Conservation (phyloP, 352 stramenopile genomes). For the Globisporangium megalacanthum region DNA sequence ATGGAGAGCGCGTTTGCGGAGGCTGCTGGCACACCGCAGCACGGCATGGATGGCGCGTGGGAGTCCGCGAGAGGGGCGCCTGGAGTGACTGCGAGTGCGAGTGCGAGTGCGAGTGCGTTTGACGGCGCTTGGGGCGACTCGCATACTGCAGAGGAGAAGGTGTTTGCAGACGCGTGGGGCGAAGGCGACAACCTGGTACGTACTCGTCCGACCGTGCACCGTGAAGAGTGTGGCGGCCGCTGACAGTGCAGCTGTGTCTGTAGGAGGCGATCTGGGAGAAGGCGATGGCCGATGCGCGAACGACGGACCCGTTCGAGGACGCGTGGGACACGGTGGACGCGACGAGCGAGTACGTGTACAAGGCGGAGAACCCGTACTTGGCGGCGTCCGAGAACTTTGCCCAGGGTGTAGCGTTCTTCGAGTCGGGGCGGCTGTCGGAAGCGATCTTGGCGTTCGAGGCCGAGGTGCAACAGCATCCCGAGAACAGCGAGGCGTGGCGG, state of each 20-base stretch:
- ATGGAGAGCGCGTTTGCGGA: slow-evolving; percentile 60
- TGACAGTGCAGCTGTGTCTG: slow-evolving; percentile 1
- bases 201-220: not conserved
- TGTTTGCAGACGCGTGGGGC: slow-evolving; percentile 52
- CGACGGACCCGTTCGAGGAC: slow-evolving; percentile 75
- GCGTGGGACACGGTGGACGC: slow-evolving; percentile 50
- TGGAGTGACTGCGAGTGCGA: not conserved
- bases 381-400: slow-evolving; percentile 68
- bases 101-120: slow-evolving; percentile 18
- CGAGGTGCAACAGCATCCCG: slow-evolving; percentile 89
- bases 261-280: slow-evolving; percentile 77
- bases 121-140: slow-evolving; percentile 44
- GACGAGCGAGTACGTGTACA: slow-evolving; percentile 64
- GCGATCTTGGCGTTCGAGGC: slow-evolving; percentile 95
- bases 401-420: slow-evolving; percentile 78
- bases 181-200: slow-evolving; percentile 53
- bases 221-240: not conserved
- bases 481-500: slow-evolving; percentile 93
- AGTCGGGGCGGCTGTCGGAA: slow-evolving; percentile 87
- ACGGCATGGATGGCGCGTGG: slow-evolving; percentile 43
- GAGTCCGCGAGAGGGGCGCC: slow-evolving; percentile 20
- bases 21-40: slow-evolving; percentile 14
- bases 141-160: slow-evolving; percentile 41
- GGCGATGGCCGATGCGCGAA: slow-evolving; percentile 59
- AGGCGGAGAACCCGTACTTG: slow-evolving; percentile 69